Evolutionary conservation across 768 basidiomycete genomes (phyloP), one percentile per base, ranked within the genome.

Genomic region (Mycena haematopus): DNA sequence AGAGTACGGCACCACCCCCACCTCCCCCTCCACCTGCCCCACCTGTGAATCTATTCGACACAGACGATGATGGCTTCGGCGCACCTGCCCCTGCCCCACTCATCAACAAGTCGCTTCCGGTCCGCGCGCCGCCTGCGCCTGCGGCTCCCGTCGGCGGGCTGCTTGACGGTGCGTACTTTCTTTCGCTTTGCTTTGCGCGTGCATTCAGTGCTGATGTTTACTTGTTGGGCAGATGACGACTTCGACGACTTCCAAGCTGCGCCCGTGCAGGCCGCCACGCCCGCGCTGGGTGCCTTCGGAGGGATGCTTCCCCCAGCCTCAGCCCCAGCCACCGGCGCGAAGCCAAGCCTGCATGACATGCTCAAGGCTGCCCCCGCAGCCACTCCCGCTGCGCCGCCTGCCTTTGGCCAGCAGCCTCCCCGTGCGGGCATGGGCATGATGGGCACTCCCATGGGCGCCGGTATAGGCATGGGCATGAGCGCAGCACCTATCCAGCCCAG

Each of bases 221-320:
- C 54, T 59, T 22, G 60, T 33, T 58, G n/a, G 9, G 8, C 60
- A 84, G 91, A 92, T 69, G 93, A 95, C 65, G 93, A 95, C 52
- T 95, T 95, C 67, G 87, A 85, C 53, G 93, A 94, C 73, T 95
- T 95, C 79, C 89, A 92, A 73, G 86, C 85, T 21, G 91, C 89
- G 2, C 90, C 90, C 19, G 73, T 79, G 31, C 8, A 35, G 11
- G 22, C 68, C 47, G 56, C 70, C 47, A 66, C 76, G 4, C 67
- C 76, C 50, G 66, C 67, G 36, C 62, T 81, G 21, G 80, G 82
- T 8, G 11, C 52, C 78, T n/a, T 69, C 72, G 47, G 57, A 50
- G 65, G 76, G 24, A 52, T 52, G 51, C 11, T 13, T 25, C 45
- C 45, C 22, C 24, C 8, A 11, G 33, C 33, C 24, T 65, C 73